A percentile compares a stretch with the other conserved stretches of the same genome.
phyloP scores from a whole-genome alignment of 345 rosid genomes.

The Rhodamnia argentea region DNA sequence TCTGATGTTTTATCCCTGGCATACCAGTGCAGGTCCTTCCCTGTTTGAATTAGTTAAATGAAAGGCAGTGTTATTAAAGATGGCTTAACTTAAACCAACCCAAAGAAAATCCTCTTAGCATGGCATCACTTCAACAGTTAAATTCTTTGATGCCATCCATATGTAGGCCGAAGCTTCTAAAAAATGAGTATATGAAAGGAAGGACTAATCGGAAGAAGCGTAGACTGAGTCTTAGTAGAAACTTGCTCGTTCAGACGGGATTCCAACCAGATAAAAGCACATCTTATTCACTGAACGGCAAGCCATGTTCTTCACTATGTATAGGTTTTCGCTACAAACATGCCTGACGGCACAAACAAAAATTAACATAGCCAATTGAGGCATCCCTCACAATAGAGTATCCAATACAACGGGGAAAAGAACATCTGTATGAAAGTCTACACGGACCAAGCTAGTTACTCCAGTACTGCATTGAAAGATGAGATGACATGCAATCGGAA shows the following conservation, averaged over 20 bases:
- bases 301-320: neutral
- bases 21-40: conserved; percentile 96
- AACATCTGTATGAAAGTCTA: neutral
- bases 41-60: conserved; percentile 18
- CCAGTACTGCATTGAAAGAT: neutral
- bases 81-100: neutral
- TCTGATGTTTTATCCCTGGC: conserved; percentile 50
- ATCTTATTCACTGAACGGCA: neutral
- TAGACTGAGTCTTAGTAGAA: neutral
- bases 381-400: neutral
- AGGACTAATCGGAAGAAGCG: neutral
- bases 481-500: neutral
- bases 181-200: neutral
- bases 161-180: neutral
- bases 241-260: neutral
- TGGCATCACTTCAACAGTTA: neutral
- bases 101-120: neutral
- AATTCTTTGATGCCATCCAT: neutral
- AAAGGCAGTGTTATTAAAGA: neutral
- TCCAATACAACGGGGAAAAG: neutral
- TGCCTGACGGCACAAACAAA: neutral
- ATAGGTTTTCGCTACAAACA: neutral
- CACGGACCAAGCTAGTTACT: neutral
- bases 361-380: neutral
- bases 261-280: neutral